Percentiles rank a stretch among this genome's conserved stretches.
Evolutionary conservation across 768 basidiomycete species (phyloP).

Genomic region (Mycena pura): DNA sequence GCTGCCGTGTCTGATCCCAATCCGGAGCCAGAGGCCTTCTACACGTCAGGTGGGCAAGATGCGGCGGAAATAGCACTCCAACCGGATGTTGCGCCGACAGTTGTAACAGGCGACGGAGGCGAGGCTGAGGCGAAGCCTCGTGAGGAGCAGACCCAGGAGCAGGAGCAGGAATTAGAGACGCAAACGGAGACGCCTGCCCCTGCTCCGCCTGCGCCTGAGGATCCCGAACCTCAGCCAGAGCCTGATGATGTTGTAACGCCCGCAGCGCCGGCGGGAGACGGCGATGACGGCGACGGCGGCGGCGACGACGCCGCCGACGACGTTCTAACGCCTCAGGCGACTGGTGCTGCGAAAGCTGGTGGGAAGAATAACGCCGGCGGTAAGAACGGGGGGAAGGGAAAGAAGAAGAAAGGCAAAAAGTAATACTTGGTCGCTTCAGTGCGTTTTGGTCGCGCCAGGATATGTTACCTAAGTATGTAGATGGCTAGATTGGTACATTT

Average conservation of each 20-base stretch:
- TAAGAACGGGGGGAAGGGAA: conserved; percentile 9
- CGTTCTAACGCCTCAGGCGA: not conserved
- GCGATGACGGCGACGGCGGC: conserved; percentile 1
- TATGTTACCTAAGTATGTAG: not conserved
- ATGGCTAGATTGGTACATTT: too few species aligned
- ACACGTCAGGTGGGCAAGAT: conserved; percentile 3
- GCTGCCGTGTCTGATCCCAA: not conserved
- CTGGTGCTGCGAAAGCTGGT: conserved; percentile 1
- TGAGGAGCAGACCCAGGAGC: conserved; percentile 3
- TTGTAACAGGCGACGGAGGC: conserved; percentile 2
- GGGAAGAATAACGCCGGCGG: conserved; percentile 13
- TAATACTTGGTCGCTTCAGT: not conserved
- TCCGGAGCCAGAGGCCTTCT: not conserved
- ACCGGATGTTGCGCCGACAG: conserved; percentile 1
- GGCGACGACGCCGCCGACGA: not conserved
- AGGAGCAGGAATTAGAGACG: not conserved
- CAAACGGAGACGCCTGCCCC: conserved; percentile 4
- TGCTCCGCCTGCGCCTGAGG: conserved; percentile 5
- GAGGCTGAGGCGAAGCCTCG: conserved; percentile 1
- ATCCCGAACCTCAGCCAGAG: not conserved
- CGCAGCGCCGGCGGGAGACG: conserved; percentile 2
- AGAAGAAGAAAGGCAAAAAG: conserved; percentile 17
- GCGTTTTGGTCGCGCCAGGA: not conserved
- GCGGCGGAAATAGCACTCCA: not conserved
- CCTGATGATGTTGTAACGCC: conserved; percentile 1